phyloP scores from a whole-genome alignment of 306 rosid species.

The Prunus campanulata region DNA sequence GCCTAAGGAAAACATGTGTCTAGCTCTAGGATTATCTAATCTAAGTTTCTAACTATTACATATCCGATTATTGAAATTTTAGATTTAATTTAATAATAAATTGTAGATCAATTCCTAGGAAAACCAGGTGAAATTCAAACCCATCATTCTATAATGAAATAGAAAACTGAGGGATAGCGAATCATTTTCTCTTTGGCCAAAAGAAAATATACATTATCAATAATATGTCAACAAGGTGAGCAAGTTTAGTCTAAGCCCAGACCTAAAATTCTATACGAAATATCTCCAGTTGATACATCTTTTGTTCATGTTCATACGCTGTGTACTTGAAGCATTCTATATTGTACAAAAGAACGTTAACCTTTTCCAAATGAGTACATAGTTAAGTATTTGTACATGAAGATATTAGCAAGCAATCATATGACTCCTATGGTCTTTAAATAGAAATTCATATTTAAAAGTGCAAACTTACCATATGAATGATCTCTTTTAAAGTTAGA shows the following conservation, averaged over 20 bases:
- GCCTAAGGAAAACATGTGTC: neutral
- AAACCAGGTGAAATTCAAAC: neutral
- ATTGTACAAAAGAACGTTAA: neutral
- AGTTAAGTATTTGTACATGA: neutral
- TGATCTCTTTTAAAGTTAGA: constrained; percentile 50
- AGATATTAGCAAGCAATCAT: neutral
- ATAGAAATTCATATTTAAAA: neutral
- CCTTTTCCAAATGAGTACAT: neutral
- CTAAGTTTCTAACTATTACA: neutral
- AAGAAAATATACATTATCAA: neutral
- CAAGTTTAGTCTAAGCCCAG: constrained; percentile 3
- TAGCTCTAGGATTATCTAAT: neutral
- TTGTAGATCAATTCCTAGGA: neutral
- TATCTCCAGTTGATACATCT: neutral
- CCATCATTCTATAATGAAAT: neutral
- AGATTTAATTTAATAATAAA: neutral
- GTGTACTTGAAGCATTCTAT: neutral
- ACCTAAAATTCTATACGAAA: neutral
- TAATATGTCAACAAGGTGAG: constrained; percentile 17
- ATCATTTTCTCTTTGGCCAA: neutral
- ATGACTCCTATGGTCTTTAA: neutral
- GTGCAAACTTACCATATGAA: constrained; percentile 60
- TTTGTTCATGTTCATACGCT: constrained; percentile 19
- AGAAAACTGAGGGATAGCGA: neutral
- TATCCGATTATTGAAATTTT: neutral